Evolutionary conservation across 306 rosid species (phyloP), one percentile per base, ranked within the genome.

Genomic region (Mimosa pudica): DNA sequence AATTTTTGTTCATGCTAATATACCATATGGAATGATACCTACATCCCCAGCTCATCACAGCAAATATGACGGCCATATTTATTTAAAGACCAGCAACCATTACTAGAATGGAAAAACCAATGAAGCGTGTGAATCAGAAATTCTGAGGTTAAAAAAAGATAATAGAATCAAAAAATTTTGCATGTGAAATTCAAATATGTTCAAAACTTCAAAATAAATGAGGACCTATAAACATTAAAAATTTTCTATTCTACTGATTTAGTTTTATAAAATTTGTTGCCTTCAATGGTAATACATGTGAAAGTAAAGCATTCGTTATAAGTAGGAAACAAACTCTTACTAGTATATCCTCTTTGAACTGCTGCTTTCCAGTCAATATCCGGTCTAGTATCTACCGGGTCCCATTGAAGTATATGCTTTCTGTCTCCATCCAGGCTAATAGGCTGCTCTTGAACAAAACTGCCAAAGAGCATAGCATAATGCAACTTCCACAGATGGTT

Each of bases 401-500:
- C 76, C 68, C 30, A 75, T 18, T 75, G 73, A 55, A 75, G 70
- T 41, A 66, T 55, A 55, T 61, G 1, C 6, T 81, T 79, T n/a
- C 33, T 46, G 54, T 77, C 84, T 79, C 85, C 84, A 65, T 69
- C 80, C 63, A 5, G 70, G 84, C 45, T 79, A 55, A 46, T 13
- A 36, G 61, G 77, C 69, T 69, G 60, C 33, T 67, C 81, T 77
- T 77, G 63, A 74, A 83, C 82, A 69, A 71, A 82, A 81, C 73
- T 75, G 69, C 88, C 84, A 68, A 84, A 88, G 71, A 89, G 78
- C 45, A 55, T 75, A 74, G 20, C 66, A 80, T 89, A 89, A 76
- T 89, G 97, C 66, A 65, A 74, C 87, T 79, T 83, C 98, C 97
- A 94, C 60, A 89, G 81, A 83, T 74, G 83, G 80, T 87, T 77